Evolutionary conservation across 495 filamentous ascomycete species (phyloP).

Genomic region (Hyaloscypha variabilis): DNA sequence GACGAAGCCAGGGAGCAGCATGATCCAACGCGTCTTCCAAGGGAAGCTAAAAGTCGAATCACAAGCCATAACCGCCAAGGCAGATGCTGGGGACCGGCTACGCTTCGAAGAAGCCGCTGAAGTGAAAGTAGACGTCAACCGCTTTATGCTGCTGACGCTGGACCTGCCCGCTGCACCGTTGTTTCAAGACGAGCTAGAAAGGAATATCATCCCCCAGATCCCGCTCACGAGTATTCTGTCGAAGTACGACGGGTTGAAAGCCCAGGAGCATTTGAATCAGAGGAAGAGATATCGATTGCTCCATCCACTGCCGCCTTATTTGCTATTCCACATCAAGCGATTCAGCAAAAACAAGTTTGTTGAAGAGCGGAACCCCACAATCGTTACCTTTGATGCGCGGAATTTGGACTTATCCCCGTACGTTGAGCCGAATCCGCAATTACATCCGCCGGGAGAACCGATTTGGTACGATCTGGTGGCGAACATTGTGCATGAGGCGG

Average conservation of each 20-base stretch:
- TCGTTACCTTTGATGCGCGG: slow-evolving; percentile 89
- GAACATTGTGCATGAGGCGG: slow-evolving; percentile 92
- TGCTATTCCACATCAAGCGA: slow-evolving; percentile 95
- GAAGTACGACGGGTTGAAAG: slow-evolving; percentile 90
- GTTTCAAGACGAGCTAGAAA: slow-evolving; percentile 90
- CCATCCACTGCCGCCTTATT: slow-evolving; percentile 89
- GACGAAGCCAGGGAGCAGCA: slow-evolving; percentile 77
- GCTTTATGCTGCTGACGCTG: slow-evolving; percentile 88
- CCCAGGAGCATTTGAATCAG: slow-evolving; percentile 85
- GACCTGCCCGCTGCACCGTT: slow-evolving; percentile 91
- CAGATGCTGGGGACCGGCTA: slow-evolving; percentile 83
- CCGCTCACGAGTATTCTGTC: slow-evolving; percentile 84
- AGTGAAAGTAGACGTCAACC: slow-evolving; percentile 72
- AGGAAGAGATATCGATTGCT: slow-evolving; percentile 87
- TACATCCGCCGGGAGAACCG: slow-evolving; percentile 72
- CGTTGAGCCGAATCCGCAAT: slow-evolving; percentile 70
- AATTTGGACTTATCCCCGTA: slow-evolving; percentile 87
- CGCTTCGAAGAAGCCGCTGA: slow-evolving; percentile 90
- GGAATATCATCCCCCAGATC: slow-evolving; percentile 96
- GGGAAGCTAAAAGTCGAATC: slow-evolving; percentile 89
- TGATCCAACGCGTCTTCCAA: slow-evolving; percentile 91
- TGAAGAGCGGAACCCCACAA: slow-evolving; percentile 93
- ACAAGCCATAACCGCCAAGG: slow-evolving; percentile 90
- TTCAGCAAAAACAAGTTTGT: slow-evolving; percentile 97
- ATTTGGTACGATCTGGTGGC: slow-evolving; percentile 96